Conservation (phyloP, 768 basidiomycete species). For the Tylopilus rubrobrunneus region DNA sequence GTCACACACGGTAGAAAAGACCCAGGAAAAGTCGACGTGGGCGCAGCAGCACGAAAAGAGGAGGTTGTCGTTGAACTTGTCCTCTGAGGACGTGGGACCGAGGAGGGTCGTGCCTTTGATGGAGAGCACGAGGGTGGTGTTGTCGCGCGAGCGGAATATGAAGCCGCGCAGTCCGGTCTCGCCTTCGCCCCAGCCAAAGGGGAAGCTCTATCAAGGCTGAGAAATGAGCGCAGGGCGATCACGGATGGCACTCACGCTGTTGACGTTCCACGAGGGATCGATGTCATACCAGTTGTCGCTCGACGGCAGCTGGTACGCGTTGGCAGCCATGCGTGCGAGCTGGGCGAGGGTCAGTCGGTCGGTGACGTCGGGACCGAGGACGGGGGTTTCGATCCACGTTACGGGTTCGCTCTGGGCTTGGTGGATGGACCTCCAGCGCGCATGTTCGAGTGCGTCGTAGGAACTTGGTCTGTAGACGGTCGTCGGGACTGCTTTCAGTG, state of each 20-base stretch:
- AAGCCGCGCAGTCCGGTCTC: constrained; percentile 85
- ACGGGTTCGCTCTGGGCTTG: constrained; percentile 47
- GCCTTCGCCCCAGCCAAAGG: constrained; percentile 69
- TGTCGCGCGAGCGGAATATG: constrained; percentile 75
- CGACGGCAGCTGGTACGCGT: constrained; percentile 80
- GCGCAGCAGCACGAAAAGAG: constrained; percentile 94
- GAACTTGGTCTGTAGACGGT: constrained; percentile 61
- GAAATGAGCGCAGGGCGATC: background rate
- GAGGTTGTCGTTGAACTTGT: constrained; percentile 91
- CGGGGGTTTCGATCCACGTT: constrained; percentile 64
- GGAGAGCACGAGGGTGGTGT: constrained; percentile 79
- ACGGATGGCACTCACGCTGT: constrained; percentile 32
- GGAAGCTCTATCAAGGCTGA: constrained; percentile 54
- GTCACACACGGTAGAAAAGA: constrained; percentile 80
- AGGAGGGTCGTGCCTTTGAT: constrained; percentile 88
- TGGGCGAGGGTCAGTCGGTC: constrained; percentile 78
- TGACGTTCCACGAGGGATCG: constrained; percentile 65
- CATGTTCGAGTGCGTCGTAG: constrained; percentile 45
- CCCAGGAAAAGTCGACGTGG: constrained; percentile 82
- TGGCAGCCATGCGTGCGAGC: constrained; percentile 82
- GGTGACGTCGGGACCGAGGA: constrained; percentile 73
- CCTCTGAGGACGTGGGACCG: constrained; percentile 84
- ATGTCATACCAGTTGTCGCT: constrained; percentile 79
- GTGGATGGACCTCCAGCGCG: constrained; percentile 49
- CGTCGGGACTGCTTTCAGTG: constrained; percentile 44